Evolutionary conservation across 192 early-diverging fungal genomes (phyloP), one percentile per base, ranked within the genome.

Genomic region (Linnemannia schmuckeri): DNA sequence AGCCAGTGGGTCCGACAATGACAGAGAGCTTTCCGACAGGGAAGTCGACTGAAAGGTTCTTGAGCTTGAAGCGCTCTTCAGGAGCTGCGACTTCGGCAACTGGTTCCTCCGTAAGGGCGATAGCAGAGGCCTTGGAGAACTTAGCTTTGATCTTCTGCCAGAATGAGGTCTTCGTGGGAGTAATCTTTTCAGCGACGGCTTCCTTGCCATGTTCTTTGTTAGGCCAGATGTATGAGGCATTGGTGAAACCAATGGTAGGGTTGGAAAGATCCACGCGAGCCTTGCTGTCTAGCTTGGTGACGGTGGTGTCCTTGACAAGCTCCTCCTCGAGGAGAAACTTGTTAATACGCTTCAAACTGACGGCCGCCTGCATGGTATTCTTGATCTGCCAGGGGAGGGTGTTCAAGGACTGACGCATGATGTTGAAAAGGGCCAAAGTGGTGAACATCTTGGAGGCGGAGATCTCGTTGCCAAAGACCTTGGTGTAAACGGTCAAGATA

Each of bases 1-100:
- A 91, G 0, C 97, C 98, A 20, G 97, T 98, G 35, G 96, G 91
- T 9, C 98, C 98, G 41, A 93, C 93, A 42, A 98, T 83, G 20
- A 98, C 91, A 38, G 95, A 94, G 13, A 97, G 91, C 66, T 95
- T 93, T 52, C 93, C 93, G 17, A 80, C 54, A 7, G 95, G 94
- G 88, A 99, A 95, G 7, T 82, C 85, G 61, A 96, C 76, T 75
- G 92, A 91, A 9, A 97, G 75, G 74, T 96, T 90, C 52, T 77
- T 87, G 20, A 97, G 91, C 30, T 89, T 77, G 69, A 96, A 96
- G 27, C 80, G 81, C 42, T 47, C 85, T 41, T 81, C 72, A 1
- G 57, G 71, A 52, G 73, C 71, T 18, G 77, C 77, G 24, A 38
- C 52, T 24, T 82, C 78, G 24, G 88, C 66, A 70, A 76, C 70